Percentiles rank a stretch among this genome's conserved stretches.
These are phyloP conservation scores for Fibroporia radiculosa DNA, from an alignment of 768 basidiomycete species.

Conservation along the genomic window DNA sequence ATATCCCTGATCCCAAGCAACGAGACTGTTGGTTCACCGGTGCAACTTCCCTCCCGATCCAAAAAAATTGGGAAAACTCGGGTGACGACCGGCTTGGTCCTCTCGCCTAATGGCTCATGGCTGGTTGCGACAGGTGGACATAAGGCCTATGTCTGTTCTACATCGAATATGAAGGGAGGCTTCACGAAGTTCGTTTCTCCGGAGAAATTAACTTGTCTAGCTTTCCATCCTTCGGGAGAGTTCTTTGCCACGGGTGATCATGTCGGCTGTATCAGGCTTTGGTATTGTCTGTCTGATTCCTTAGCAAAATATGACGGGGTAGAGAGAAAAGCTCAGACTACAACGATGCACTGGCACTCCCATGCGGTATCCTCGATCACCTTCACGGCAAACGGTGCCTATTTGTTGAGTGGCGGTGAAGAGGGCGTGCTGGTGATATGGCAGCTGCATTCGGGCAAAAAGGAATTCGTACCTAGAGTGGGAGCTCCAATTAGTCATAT, in stretches of 20 bases:
- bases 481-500: constrained; percentile 80
- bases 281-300: constrained; percentile 78
- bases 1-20: constrained; percentile 49
- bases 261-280: constrained; percentile 77
- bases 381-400: constrained; percentile 88
- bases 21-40: constrained; percentile 30
- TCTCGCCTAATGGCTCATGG: constrained; percentile 75
- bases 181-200: constrained; percentile 81
- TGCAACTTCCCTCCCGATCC: constrained; percentile 43
- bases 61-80: constrained; percentile 60
- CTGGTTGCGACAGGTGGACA: constrained; percentile 68
- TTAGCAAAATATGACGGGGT: constrained; percentile 44
- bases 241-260: constrained; percentile 94
- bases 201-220: constrained; percentile 73
- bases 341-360: constrained; percentile 93
- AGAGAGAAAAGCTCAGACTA: constrained; percentile 78
- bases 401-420: constrained; percentile 89
- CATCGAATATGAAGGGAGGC: constrained; percentile 48
- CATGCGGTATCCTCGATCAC: constrained; percentile 83
- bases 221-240: constrained; percentile 84
- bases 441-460: constrained; percentile 84
- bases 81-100: constrained; percentile 50
- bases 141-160: constrained; percentile 69
- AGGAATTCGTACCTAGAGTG: constrained; percentile 88
- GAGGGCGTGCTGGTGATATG: constrained; percentile 96